phyloP scores from a whole-genome alignment of 345 rosid species.

The Mangifera indica region DNA sequence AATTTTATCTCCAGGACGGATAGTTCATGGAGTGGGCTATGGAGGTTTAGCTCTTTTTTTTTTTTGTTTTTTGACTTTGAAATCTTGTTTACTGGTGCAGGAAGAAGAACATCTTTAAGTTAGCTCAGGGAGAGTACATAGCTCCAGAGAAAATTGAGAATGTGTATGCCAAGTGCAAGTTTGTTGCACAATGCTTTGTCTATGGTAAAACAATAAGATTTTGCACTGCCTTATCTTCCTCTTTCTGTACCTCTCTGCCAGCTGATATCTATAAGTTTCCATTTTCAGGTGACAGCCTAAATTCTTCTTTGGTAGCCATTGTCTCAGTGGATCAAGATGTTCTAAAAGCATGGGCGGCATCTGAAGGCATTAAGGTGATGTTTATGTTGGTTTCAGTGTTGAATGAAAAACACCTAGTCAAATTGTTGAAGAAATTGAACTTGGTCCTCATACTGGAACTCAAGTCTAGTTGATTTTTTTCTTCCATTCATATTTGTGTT shows the following conservation, averaged over 20 bases:
- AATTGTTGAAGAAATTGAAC: neutral
- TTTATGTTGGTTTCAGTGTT: slow-evolving; percentile 4
- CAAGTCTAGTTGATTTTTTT: neutral
- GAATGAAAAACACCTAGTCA: neutral
- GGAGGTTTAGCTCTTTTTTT: neutral
- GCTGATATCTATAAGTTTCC: slow-evolving; percentile 21
- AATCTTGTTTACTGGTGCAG: slow-evolving; percentile 38
- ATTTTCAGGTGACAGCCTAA: slow-evolving; percentile 84
- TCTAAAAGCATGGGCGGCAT: slow-evolving; percentile 76
- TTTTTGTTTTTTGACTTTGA: slow-evolving; percentile 13
- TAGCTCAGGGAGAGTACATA: slow-evolving; percentile 98
- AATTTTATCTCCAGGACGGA: neutral
- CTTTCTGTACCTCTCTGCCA: slow-evolving; percentile 6
- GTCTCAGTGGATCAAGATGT: slow-evolving; percentile 83
- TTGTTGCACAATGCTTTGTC: slow-evolving; percentile 75
- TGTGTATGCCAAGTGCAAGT: slow-evolving; percentile 86
- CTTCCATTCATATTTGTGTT: neutral
- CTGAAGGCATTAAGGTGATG: slow-evolving; percentile 79
- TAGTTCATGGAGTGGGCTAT: neutral
- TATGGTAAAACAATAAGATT: slow-evolving; percentile 51
- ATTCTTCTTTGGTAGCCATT: slow-evolving; percentile 80
- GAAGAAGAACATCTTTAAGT: slow-evolving; percentile 97
- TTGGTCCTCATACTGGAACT: neutral
- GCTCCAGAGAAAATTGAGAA: slow-evolving; percentile 99
- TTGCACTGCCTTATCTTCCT: neutral